Conservation (phyloP, 148 eudicot genomes). For the Heliosperma pusillum region DNA sequence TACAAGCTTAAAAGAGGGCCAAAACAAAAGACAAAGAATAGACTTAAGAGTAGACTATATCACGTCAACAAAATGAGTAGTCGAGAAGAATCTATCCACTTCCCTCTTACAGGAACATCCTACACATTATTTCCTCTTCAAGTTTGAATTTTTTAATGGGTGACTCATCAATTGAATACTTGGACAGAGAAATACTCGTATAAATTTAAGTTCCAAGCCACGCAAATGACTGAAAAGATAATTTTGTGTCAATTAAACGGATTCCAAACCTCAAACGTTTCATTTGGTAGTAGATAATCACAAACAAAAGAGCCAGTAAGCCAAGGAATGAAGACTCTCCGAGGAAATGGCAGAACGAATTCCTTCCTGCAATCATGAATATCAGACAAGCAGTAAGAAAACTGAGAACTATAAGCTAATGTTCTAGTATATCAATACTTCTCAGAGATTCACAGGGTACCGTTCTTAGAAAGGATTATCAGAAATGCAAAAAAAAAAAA, state of each 20-base stretch:
- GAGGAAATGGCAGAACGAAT: constrained; percentile 65
- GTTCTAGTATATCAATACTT: not conserved
- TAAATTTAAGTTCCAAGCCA: not conserved
- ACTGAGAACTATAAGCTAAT: not conserved
- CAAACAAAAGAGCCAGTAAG: constrained; percentile 62
- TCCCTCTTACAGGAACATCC: not conserved
- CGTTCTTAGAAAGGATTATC: not conserved
- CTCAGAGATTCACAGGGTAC: not conserved
- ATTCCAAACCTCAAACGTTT: constrained; percentile 73
- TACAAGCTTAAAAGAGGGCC: not conserved
- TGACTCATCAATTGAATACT: not conserved
- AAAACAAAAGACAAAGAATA: not conserved
- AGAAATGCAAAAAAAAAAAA: not conserved
- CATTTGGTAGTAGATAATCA: constrained; percentile 75
- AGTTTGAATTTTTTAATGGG: not conserved
- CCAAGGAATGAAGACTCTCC: constrained; percentile 92
- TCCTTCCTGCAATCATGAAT: constrained; percentile 42
- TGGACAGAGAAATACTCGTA: too few species aligned
- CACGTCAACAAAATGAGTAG: not conserved
- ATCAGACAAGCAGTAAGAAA: constrained; percentile 7
- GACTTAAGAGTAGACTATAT: not conserved
- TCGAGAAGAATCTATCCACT: not conserved
- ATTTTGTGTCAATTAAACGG: not conserved
- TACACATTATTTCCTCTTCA: not conserved
- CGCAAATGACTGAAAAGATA: not conserved